Conservation (phyloP, 2,329 filamentous ascomycete genomes). For the Podosphaera fusca region DNA sequence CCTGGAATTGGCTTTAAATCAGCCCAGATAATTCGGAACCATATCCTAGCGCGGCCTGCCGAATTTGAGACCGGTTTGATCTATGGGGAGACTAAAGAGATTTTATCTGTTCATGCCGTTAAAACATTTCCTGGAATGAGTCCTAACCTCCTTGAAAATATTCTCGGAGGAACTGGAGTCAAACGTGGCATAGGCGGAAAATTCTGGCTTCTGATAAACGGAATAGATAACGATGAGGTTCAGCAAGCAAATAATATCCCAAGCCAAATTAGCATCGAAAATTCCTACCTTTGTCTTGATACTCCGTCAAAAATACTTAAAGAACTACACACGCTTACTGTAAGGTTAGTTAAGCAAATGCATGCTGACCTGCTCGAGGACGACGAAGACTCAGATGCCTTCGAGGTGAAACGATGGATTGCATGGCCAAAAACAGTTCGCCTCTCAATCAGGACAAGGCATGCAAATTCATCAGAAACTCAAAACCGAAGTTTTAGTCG, state of each 20-base stretch:
- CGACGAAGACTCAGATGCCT: conserved; percentile 5
- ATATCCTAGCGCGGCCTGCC: conserved; percentile 25
- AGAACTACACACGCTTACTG: conserved; percentile 45
- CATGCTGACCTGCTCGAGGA: conserved; percentile 40
- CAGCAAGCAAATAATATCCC: conserved; percentile 48
- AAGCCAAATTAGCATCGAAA: conserved; percentile 81
- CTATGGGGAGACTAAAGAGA: conserved; percentile 26
- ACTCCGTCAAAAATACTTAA: conserved; percentile 37
- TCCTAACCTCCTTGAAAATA: conserved; percentile 37
- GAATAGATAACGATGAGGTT: conserved; percentile 54
- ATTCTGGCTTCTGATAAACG: conserved; percentile 61
- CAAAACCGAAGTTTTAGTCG: conserved; percentile 39
- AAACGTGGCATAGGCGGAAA: conserved; percentile 48
- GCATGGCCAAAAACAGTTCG: conserved; percentile 64
- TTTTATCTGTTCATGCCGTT: conserved; percentile 41
- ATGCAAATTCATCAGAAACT: conserved; percentile 26
- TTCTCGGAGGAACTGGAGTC: conserved; percentile 47
- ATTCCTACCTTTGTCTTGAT: conserved; percentile 59
- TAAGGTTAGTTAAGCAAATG: conserved; percentile 56
- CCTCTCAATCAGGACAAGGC: conserved; percentile 48
- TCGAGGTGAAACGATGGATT: conserved; percentile 33
- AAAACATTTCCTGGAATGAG: conserved; percentile 39
- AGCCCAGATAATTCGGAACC: conserved; percentile 40
- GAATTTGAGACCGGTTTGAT: conserved; percentile 22
- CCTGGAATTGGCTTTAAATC: conserved; percentile 70